Conservation (phyloP, 148 eudicot species). For the Selenicereus undatus region DNA sequence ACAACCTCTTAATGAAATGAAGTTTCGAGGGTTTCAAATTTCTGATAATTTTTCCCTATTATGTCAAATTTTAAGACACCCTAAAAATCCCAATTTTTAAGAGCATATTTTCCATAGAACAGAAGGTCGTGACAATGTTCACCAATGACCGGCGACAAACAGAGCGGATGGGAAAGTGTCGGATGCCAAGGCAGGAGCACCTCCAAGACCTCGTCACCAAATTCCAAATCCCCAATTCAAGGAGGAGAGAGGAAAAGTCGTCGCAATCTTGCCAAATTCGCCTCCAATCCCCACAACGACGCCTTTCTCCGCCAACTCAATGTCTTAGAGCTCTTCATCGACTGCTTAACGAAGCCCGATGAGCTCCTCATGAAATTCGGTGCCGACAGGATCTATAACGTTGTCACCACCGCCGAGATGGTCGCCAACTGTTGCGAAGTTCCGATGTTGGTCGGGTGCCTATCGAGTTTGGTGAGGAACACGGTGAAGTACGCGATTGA, state of each 20-base stretch:
- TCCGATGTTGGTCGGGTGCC: conserved; percentile 22
- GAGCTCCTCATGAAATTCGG: conserved; percentile 73
- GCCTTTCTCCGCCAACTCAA: conserved; percentile 57
- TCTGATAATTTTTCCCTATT: too few relatives aligned
- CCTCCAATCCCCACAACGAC: conserved; percentile 56
- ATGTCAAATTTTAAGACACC: too few relatives aligned
- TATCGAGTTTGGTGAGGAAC: conserved; percentile 31
- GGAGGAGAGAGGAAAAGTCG: conserved; percentile 39
- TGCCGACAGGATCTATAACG: conserved; percentile 79
- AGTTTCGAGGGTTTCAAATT: too few relatives aligned
- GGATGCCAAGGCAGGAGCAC: conserved; percentile 66
- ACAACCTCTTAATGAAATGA: too few relatives aligned
- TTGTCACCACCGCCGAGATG: conserved; percentile 38
- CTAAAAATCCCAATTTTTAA: too few relatives aligned
- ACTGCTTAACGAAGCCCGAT: conserved; percentile 79
- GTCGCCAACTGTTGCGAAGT: conserved; percentile 28
- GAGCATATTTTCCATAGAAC: neutral
- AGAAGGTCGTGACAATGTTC: conserved; percentile 41
- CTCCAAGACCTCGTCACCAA: conserved; percentile 77
- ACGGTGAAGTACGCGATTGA: conserved; percentile 30
- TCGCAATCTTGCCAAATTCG: conserved; percentile 58
- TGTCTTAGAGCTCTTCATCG: conserved; percentile 83
- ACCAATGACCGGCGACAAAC: conserved; percentile 71
- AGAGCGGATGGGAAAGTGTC: conserved; percentile 79
- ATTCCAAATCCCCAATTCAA: conserved; percentile 51